Conservation (phyloP, 2,329 filamentous ascomycete genomes). For the Alternaria longipes region DNA sequence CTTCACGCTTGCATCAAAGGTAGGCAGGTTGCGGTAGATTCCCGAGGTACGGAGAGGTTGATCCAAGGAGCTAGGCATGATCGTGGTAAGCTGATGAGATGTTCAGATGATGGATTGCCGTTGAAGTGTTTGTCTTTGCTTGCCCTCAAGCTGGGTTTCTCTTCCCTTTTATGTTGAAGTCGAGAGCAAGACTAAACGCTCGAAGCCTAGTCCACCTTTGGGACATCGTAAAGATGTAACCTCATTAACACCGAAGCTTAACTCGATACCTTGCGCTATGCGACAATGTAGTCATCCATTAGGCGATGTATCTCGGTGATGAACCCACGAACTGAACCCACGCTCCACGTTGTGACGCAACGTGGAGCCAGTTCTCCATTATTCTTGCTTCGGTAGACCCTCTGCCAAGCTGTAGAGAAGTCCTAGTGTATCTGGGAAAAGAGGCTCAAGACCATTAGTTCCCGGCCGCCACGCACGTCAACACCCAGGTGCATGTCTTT, state of each 20-base stretch:
- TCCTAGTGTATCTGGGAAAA: background rate
- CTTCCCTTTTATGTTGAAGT: background rate
- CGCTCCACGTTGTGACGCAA: background rate
- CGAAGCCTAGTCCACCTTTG: background rate
- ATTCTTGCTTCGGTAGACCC: background rate
- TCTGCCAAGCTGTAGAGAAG: background rate
- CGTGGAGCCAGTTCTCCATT: background rate
- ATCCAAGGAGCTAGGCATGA: conserved; percentile 14
- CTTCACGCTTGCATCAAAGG: conserved; percentile 14
- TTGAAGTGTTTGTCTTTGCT: background rate
- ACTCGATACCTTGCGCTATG: background rate
- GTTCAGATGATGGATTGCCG: background rate
- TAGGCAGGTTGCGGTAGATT: conserved; percentile 23
- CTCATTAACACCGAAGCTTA: background rate
- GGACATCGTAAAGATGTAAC: background rate
- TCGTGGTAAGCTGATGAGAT: background rate
- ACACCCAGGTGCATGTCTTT: background rate
- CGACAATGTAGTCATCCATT: background rate
- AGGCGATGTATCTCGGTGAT: background rate
- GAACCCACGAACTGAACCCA: conserved; percentile 1
- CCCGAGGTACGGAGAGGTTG: conserved; percentile 22
- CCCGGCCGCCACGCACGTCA: background rate
- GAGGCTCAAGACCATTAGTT: background rate
- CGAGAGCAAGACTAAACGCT: background rate
- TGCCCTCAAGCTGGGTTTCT: background rate